A percentile compares a stretch with the other conserved stretches of the same genome.
Evolutionary conservation across 164 flowering plant genomes (phyloP).

Genomic region (Cinnamomum micranthum): DNA sequence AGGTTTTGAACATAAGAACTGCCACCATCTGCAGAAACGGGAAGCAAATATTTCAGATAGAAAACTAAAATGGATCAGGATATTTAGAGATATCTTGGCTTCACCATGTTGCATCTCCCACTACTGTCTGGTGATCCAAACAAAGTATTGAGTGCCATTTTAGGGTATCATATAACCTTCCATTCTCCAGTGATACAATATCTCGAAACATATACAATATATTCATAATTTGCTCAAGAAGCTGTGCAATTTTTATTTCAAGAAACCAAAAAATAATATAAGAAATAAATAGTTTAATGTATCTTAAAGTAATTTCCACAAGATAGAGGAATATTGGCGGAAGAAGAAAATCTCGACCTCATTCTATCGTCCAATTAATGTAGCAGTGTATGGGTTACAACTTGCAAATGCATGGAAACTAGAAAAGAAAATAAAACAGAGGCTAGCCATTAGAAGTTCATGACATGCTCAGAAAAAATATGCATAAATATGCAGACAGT

Average conservation of each 20-base stretch:
- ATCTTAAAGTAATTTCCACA: too few relatives aligned
- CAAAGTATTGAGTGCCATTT: not conserved
- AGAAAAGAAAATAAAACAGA: too few relatives aligned
- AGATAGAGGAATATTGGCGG: too few relatives aligned
- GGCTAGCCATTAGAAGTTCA: too few relatives aligned
- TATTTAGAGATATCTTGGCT: not conserved
- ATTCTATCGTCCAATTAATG: too few relatives aligned
- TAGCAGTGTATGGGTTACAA: too few relatives aligned
- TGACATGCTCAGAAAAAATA: not conserved
- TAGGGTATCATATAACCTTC: not conserved
- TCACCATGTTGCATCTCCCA: not conserved
- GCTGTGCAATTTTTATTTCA: not conserved
- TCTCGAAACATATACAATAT: not conserved
- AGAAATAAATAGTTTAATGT: too few relatives aligned
- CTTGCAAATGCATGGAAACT: too few relatives aligned
- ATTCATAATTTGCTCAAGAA: not conserved
- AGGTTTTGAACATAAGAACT: constrained; percentile 56
- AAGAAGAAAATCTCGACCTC: too few relatives aligned
- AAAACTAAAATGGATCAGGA: not conserved
- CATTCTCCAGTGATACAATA: not conserved
- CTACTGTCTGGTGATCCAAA: too few relatives aligned
- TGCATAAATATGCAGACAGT: not conserved
- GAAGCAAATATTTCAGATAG: not conserved
- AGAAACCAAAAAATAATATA: not conserved
- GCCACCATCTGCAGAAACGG: constrained; percentile 44